These are phyloP conservation scores for Phytopythium boreale DNA, from an alignment of 352 stramenopile genomes.

Conservation along the genomic window DNA sequence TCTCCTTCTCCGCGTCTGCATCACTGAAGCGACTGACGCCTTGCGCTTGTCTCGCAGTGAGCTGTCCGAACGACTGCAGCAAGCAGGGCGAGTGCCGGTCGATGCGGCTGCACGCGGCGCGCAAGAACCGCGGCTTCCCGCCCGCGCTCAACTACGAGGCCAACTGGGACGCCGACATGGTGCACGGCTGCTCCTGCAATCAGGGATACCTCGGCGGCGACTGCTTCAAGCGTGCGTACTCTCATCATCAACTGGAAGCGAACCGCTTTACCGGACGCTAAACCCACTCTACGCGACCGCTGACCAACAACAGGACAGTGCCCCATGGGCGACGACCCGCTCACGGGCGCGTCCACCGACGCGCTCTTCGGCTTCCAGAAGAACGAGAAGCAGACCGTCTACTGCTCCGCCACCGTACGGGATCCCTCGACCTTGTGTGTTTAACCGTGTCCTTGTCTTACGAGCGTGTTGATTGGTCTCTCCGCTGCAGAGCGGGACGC, in stretches of 20 bases:
- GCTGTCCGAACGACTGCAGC: conserved; percentile 59
- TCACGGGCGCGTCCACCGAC: conserved; percentile 64
- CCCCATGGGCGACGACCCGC: conserved; percentile 59
- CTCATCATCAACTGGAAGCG: background rate
- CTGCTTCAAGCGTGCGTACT: conserved; percentile 66
- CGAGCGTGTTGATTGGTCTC: background rate
- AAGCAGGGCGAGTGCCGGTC: conserved; percentile 71
- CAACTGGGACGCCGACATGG: conserved; percentile 86
- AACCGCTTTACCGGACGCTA: background rate
- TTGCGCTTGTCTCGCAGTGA: conserved; percentile 31
- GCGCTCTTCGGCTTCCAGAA: conserved; percentile 67
- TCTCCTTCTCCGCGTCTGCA: background rate
- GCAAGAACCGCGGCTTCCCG: conserved; percentile 59
- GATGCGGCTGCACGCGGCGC: conserved; percentile 54
- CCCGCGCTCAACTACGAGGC: conserved; percentile 40
- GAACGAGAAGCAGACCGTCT: conserved; percentile 80
- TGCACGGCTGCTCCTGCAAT: conserved; percentile 89
- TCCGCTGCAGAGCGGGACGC: conserved; percentile 48
- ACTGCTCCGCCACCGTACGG: conserved; percentile 59
- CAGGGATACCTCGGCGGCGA: conserved; percentile 79
- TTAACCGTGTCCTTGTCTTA: background rate
- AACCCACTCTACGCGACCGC: no score
- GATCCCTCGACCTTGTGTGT: background rate
- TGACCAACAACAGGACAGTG: conserved; percentile 44
- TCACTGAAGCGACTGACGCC: background rate